Evolutionary conservation across 2,329 filamentous ascomycete genomes (phyloP), one percentile per base, ranked within the genome.

Genomic region (Claviceps monticola): DNA sequence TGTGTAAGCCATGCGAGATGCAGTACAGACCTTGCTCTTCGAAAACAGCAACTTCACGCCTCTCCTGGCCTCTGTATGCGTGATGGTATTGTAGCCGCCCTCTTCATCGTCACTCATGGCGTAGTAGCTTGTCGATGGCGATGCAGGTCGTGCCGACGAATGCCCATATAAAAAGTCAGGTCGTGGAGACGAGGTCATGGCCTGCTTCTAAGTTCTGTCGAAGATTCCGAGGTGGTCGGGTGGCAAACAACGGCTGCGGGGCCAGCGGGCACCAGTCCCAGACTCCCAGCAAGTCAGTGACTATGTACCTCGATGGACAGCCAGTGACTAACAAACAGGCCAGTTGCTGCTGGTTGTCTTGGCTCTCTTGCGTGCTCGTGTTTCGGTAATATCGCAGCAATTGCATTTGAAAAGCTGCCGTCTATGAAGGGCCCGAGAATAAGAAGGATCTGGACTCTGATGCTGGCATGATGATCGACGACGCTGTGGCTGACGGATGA

Each of bases 71-170:
- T 79, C 80, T 4, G 81, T 79, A 63, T 94, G 87, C 4, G 88
- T 85, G 62, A 98, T 88, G 17, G 89, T 97, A 66, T 94, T 87
- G 71, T 98, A 98, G 45, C 87, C 93, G 59, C 85, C 86, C 69
- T 97, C 93, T 57, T 95, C 90, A 63, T 95, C 89, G 72, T 98
- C 94, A 68, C 88, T 95, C 75, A 97, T 75, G 63, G 91, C 91
- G 74, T 58, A 56, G 44, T 53, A 57, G 50, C 56, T 58, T 37
- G 45, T 44, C 4, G 56, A 57, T n/a, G 56, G 56, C 17, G 56
- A 58, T 21, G 55, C 39, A 29, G 55, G 42, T 19, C 47, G 51
- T 45, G 41, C 50, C 7, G 50, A 51, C 14, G 43, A 29, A 47
- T 46, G 19, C 17, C 44, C 26, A 43, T 17, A 29, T 19, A 48